These are phyloP conservation scores for Termitomyces sp. DNA, from an alignment of 768 basidiomycete species.

Conservation along the genomic window DNA sequence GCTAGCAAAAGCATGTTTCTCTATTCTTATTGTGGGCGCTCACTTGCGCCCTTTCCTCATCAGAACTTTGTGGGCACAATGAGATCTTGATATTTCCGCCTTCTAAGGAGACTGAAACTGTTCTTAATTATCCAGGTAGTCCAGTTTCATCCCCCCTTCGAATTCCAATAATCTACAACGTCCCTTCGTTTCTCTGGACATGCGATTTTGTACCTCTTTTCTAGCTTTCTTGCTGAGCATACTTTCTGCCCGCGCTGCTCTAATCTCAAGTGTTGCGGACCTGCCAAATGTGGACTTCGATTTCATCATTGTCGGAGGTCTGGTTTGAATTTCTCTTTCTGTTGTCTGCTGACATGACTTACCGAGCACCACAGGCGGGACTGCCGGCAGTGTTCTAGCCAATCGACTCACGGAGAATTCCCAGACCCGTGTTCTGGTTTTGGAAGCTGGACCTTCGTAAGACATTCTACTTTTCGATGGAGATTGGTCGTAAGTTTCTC, in stretches of 20 bases:
- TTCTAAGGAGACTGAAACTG: not conserved
- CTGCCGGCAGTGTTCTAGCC: conserved; percentile 14
- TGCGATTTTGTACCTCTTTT: conserved; percentile 2
- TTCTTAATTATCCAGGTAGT: not conserved
- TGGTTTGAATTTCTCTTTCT: not conserved
- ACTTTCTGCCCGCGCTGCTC: conserved; percentile 1
- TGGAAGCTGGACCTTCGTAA: conserved; percentile 20
- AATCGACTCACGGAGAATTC: conserved; percentile 19
- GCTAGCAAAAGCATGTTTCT: too few relatives aligned
- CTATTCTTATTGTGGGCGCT: too few relatives aligned
- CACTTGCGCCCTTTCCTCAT: too few relatives aligned
- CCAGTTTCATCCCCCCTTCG: not conserved
- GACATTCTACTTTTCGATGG: not conserved
- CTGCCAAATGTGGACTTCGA: not conserved
- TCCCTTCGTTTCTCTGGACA: not conserved
- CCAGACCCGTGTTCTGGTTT: conserved; percentile 14
- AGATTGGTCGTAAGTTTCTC: too few relatives aligned
- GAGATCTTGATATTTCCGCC: too few relatives aligned
- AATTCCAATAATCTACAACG: not conserved
- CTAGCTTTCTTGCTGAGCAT: not conserved
- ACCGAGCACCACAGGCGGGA: conserved; percentile 4
- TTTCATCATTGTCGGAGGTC: conserved; percentile 8
- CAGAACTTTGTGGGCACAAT: not conserved
- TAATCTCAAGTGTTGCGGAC: conserved; percentile 1
- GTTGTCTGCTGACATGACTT: not conserved